phyloP scores from a whole-genome alignment of 805 yeast genomes.

The Priceomyces castillae region DNA sequence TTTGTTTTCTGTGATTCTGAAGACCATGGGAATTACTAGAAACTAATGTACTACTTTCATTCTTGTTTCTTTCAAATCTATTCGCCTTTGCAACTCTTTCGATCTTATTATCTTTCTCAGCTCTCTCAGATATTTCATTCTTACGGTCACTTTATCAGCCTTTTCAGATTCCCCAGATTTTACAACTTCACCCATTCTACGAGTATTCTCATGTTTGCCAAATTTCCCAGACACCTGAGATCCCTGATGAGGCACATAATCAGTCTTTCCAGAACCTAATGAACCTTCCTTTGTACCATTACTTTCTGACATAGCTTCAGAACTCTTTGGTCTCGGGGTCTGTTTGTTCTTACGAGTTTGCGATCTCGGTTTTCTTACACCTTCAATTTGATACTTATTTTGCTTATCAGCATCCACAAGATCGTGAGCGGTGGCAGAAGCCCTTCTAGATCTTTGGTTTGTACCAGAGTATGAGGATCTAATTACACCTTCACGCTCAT shows the following conservation, averaged over 20 bases:
- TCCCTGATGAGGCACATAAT: too few relatives aligned
- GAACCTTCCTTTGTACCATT: not conserved
- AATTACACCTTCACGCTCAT: not conserved
- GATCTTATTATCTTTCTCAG: not conserved
- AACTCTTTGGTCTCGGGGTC: not conserved
- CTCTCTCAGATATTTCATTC: not conserved
- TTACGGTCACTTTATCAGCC: too few relatives aligned
- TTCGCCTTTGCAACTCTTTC: not conserved
- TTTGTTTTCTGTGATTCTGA: too few relatives aligned
- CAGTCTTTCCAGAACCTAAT: not conserved
- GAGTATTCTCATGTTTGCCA: too few relatives aligned
- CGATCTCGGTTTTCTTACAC: not conserved
- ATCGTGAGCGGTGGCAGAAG: not conserved
- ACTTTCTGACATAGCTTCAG: not conserved
- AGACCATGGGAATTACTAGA: too few relatives aligned
- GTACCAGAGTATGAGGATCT: not conserved
- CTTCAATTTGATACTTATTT: not conserved
- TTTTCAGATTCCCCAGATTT: not conserved
- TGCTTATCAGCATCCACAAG: not conserved
- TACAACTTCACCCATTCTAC: too few relatives aligned
- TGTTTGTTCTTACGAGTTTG: not conserved
- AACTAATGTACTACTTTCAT: not conserved
- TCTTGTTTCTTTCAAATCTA: not conserved
- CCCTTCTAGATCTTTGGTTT: not conserved
- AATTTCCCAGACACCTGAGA: too few relatives aligned